Percentiles rank a stretch among this genome's conserved stretches.
Evolutionary conservation across 2,329 filamentous ascomycete genomes (phyloP).

Genomic region (Phoma sp.): DNA sequence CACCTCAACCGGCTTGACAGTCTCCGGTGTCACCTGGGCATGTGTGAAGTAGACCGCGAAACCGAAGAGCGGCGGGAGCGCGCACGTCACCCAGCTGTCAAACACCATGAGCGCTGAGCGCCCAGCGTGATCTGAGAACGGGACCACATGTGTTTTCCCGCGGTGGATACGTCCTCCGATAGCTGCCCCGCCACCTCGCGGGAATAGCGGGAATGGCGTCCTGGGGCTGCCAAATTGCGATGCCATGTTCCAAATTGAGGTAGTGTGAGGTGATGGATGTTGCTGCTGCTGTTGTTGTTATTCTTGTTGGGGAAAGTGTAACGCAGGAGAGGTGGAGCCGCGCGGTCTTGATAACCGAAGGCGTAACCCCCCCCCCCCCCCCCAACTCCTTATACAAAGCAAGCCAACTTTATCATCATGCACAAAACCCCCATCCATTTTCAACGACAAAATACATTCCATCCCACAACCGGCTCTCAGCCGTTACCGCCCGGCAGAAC

Average conservation of each 20-base stretch:
- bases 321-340: constrained; percentile 5
- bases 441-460: no score
- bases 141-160: constrained; percentile 16
- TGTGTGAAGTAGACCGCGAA: constrained; percentile 22
- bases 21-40: constrained; percentile 12
- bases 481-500: no score
- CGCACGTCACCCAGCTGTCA: constrained; percentile 7
- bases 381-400: no score
- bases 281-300: constrained; percentile 2
- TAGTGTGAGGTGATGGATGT: neutral
- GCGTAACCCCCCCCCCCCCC: no score
- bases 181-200: constrained; percentile 2
- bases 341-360: neutral
- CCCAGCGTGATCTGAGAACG: constrained; percentile 17
- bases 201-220: constrained; percentile 11
- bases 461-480: no score
- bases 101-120: constrained; percentile 17
- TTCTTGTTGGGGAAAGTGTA: constrained; percentile 1
- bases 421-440: no score
- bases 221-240: neutral
- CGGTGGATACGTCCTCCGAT: constrained; percentile 17
- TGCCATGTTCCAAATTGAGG: constrained; percentile 2
- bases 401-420: no score
- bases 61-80: constrained; percentile 18
- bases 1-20: constrained; percentile 14